Base-by-base conservation (phyloP, 2,329 filamentous ascomycete species). In the Colletotrichum sp. region DNA sequence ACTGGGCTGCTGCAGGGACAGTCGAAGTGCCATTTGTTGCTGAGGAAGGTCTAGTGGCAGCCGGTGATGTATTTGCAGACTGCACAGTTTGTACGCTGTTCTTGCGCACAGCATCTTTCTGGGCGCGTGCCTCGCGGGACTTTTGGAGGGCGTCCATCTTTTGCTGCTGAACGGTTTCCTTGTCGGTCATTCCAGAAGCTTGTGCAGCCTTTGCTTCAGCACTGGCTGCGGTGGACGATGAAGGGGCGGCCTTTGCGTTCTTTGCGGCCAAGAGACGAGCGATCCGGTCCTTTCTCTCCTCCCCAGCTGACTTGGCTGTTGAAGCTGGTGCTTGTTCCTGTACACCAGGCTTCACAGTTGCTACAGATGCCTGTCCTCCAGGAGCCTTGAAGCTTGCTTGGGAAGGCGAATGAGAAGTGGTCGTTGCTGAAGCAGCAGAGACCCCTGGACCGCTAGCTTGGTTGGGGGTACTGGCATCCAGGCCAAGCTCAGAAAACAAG, bases 91-190 rank as follows among this genome's bases (percentile, higher is more conserved):
- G 74, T 26, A 76, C 13, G 36, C 70, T 73, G 16, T 59, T 48
- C 21, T 74, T 76, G n/a, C 70, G 74, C 30, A 68, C 74, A n/a
- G 72, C 77, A 83, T 84, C 72, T 68, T 83, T 83, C 72, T 83
- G 84, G 52, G 83, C 82, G 64, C 84, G 84, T 7, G 83, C 85
- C 80, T 90, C 87, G 36, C 90, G 86, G 43, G 89, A 86, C 79
- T 91, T 93, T 79, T 92, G 92, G 26, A 97, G 85, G 26, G 93
- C 93, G 75, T 95, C 95, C 81, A 98, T 93, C 79, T 95, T 95
- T 81, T 95, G 91, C 78, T 95, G 92, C 63, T 96, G 89, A 36
- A 96, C 85, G 74, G 89, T 90, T 73, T 95, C 95, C 76, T 95
- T 98, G 78, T 95, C 91, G 36, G 87, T 86, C 86, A 91, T 80